Evolutionary conservation across 148 eudicot species (phyloP).

Genomic region (Fagopyrum esculentum): DNA sequence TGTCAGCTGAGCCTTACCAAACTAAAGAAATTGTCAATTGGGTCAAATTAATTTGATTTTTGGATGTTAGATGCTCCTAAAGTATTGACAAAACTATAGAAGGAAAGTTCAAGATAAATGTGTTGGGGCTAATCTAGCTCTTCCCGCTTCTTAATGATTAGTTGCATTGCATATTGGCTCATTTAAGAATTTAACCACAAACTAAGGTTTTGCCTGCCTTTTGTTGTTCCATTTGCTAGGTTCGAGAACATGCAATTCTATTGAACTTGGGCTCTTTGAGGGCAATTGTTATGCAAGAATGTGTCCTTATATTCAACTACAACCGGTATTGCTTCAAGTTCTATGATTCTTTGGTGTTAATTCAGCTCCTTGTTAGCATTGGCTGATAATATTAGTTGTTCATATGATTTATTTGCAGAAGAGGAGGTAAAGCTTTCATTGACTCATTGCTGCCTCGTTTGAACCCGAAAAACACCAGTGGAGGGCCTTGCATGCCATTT

Average conservation of each 20-base stretch:
- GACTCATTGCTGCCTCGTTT: conserved; percentile 82
- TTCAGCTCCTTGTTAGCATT: conserved; percentile 9
- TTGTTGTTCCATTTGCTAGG: conserved; percentile 36
- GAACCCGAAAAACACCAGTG: conserved; percentile 60
- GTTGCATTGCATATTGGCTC: not conserved
- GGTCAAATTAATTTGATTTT: not conserved
- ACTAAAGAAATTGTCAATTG: not conserved
- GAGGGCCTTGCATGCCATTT: conserved; percentile 75
- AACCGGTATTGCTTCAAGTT: conserved; percentile 48
- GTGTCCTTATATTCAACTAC: conserved; percentile 86
- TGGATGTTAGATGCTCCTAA: not conserved
- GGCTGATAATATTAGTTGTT: conserved; percentile 12
- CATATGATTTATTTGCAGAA: conserved; percentile 34
- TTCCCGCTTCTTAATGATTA: not conserved
- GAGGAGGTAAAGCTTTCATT: conserved; percentile 94
- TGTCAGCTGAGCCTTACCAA: no score
- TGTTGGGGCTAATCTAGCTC: not conserved
- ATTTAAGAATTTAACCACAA: not conserved
- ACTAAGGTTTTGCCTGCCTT: not conserved
- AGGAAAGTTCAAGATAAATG: not conserved
- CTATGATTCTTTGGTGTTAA: not conserved
- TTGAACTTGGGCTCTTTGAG: conserved; percentile 88
- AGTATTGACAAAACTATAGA: not conserved
- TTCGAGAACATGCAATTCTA: conserved; percentile 87
- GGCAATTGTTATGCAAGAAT: conserved; percentile 92